Conservation (phyloP, 768 basidiomycete genomes). For the Boletus tylopilopsis region DNA sequence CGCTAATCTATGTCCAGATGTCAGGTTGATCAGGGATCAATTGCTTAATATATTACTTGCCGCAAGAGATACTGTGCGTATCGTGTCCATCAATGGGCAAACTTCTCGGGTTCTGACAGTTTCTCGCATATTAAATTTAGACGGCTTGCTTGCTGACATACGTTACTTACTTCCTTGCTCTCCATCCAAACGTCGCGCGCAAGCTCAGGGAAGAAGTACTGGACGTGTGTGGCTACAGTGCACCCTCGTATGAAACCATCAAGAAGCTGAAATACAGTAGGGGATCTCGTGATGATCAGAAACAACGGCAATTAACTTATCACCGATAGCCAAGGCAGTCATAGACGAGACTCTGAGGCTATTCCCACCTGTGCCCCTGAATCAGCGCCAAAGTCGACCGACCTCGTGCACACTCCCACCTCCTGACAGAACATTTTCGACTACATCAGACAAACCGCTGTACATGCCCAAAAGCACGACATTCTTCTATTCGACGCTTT, state of each 20-base stretch:
- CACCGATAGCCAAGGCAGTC: conserved; percentile 58
- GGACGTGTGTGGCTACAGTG: conserved; percentile 45
- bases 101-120: neutral
- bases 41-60: conserved; percentile 75
- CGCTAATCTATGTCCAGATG: conserved; percentile 41
- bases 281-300: conserved; percentile 14
- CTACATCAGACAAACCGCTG: conserved; percentile 37
- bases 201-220: conserved; percentile 61
- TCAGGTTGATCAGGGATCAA: conserved; percentile 67
- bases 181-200: conserved; percentile 53
- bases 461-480: conserved; percentile 58
- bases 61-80: conserved; percentile 68
- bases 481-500: conserved; percentile 56
- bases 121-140: conserved; percentile 29
- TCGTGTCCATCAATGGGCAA: conserved; percentile 18
- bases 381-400: conserved; percentile 56
- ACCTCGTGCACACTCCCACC: conserved; percentile 48
- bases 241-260: conserved; percentile 55
- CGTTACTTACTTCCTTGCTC: conserved; percentile 64
- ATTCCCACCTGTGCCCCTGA: conserved; percentile 77
- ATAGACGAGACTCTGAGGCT: conserved; percentile 76
- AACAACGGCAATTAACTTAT: conserved; percentile 3
- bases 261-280: conserved; percentile 63
- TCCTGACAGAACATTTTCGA: conserved; percentile 45
- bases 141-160: conserved; percentile 69